Evolutionary conservation across 352 stramenopile species (phyloP), one percentile per base, ranked within the genome.

Genomic region (Phytophthora foliorum): DNA sequence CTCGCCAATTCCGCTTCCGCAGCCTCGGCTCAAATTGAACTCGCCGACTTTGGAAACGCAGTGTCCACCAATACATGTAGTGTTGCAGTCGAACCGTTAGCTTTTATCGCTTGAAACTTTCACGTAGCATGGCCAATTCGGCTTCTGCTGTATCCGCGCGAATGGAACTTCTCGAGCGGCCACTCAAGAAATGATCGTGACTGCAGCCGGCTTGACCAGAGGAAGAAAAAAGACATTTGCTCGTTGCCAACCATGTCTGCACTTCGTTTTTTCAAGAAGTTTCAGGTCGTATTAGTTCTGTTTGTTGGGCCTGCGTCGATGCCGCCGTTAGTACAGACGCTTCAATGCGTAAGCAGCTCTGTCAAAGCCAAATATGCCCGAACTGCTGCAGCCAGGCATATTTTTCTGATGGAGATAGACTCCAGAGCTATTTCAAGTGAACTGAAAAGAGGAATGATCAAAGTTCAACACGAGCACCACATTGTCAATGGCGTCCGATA

Each of bases 81-180:
- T 29, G 59, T 53, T 25, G 39, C 31, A 27, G 39, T 48, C 17
- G 19, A 24, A 31, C 14, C 16, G 5, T 16, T 24, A 34, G 42
- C 22, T 56, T 56, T 50, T n/a, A 68, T 56, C 4, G 24, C n/a
- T 25, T 56, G 32, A 14, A 68, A 19, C n/a, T n/a, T 49, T 68
- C 14, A 48, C 41, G 51, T 21, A 68, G 42, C 9, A 32, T 36
- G 7, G 51, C 52, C 27, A 62, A 11, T 31, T 68, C 29, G 16
- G 51, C 51, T 27, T 56, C 39, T 6, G 51, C 50, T 39, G 41
- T 41, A 22, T 62, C 41, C 14, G 51, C 61, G 57, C 61, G 51
- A 17, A 29, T 36, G 5, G 51, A 62, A 39, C 51, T 57, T 24
- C 57, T 57, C 34, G 29, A 41, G 17, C 22, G 44, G 24, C 56